A percentile compares a stretch with the other conserved stretches of the same genome.
Conservation (phyloP, 192 early-diverging fungal genomes). For the Podila verticillata region DNA sequence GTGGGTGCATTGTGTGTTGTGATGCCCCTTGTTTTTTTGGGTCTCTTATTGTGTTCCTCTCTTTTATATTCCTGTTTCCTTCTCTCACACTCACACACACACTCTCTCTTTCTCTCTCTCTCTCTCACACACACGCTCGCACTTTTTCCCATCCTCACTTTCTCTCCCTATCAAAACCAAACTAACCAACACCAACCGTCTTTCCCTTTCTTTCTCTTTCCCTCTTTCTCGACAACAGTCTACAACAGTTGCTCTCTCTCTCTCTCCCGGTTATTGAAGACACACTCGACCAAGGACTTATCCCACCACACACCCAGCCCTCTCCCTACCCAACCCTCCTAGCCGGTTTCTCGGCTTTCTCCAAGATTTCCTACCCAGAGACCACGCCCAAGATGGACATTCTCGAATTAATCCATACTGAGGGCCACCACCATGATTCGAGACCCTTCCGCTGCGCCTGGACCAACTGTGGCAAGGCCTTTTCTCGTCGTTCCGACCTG, state of each 20-base stretch:
- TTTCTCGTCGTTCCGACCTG: slow-evolving; percentile 75
- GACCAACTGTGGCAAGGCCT: slow-evolving; percentile 73
- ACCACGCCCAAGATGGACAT: slow-evolving; percentile 61
- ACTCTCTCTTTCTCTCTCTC: neutral
- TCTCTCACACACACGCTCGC: no score
- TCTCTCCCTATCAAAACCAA: neutral
- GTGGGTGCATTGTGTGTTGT: no score
- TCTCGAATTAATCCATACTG: slow-evolving; percentile 61
- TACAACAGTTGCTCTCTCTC: neutral
- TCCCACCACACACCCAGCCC: neutral
- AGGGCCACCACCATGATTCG: slow-evolving; percentile 54
- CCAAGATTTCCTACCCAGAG: slow-evolving; percentile 30
- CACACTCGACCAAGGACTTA: no score
- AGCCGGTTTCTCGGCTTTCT: slow-evolving; percentile 23
- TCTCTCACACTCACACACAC: neutral
- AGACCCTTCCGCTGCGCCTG: slow-evolving; percentile 67
- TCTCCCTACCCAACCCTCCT: neutral
- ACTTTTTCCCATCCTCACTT: neutral
- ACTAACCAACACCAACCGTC: neutral
- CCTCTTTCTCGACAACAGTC: neutral
- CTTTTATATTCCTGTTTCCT: neutral
- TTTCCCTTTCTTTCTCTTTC: neutral
- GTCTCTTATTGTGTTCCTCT: neutral
- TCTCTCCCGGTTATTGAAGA: neutral
- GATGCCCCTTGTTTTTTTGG: neutral